Evolutionary conservation across 1,139 yeast species (phyloP).

Genomic region (Debaryomyces psychrophilus): DNA sequence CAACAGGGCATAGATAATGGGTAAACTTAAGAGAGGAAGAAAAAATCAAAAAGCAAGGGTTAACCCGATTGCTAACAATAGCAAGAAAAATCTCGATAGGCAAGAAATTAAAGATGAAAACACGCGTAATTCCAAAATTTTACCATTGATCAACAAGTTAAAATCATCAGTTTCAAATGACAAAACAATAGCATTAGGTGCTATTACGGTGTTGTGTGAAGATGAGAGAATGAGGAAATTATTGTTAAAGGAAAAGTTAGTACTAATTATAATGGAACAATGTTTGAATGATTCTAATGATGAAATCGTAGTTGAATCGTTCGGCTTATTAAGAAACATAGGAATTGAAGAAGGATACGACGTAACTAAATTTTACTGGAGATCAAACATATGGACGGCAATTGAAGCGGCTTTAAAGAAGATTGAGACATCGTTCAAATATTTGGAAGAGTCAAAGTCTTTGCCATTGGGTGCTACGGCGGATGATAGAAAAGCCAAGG

Average conservation of each 20-base stretch:
- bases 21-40: constrained; percentile 72
- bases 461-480: constrained; percentile 1
- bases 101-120: constrained; percentile 47
- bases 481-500: constrained; percentile 13
- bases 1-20: constrained; percentile 47
- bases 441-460: constrained; percentile 31
- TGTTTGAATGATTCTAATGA: constrained; percentile 68
- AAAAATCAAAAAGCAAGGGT: constrained; percentile 58
- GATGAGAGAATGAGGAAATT: constrained; percentile 64
- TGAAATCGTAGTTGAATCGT: constrained; percentile 78
- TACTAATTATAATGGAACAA: constrained; percentile 64
- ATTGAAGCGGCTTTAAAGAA: constrained; percentile 55
- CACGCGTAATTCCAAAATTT: constrained; percentile 57
- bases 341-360: constrained; percentile 91
- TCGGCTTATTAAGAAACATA: constrained; percentile 77
- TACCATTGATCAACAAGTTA: constrained; percentile 69
- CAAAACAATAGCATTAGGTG: constrained; percentile 74
- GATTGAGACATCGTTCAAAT: constrained; percentile 50
- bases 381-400: constrained; percentile 72
- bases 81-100: constrained; percentile 20
- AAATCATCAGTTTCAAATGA: constrained; percentile 69
- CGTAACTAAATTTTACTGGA: constrained; percentile 71
- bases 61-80: constrained; percentile 46
- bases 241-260: constrained; percentile 69
- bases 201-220: constrained; percentile 72